Percentiles rank a stretch among this genome's conserved stretches.
Evolutionary conservation across 768 basidiomycete genomes (phyloP).

Genomic region (Suillus fuscotomentosus): DNA sequence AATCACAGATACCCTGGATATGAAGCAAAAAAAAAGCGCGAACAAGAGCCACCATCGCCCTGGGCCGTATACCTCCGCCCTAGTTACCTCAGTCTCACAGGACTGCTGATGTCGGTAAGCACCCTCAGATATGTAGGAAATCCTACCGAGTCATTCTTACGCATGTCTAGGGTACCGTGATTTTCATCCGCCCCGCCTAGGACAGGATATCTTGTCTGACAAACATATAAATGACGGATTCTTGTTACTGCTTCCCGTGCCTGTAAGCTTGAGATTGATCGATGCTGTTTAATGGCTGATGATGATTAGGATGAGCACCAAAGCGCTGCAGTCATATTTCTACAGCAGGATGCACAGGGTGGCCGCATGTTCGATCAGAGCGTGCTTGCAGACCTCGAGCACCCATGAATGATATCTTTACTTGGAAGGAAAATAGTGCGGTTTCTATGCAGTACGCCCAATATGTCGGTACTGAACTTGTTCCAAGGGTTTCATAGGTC

Average conservation of each 20-base stretch:
- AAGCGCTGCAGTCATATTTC: conserved; percentile 15
- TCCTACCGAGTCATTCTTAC: no score
- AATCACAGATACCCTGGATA: not conserved
- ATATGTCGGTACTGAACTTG: not conserved
- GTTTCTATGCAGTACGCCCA: conserved; percentile 62
- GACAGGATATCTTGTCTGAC: conserved; percentile 66
- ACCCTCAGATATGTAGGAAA: not conserved
- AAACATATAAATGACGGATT: conserved; percentile 67
- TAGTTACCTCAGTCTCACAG: conserved; percentile 73
- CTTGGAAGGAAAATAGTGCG: conserved; percentile 54
- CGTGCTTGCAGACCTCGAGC: conserved; percentile 61
- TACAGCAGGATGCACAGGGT: conserved; percentile 26
- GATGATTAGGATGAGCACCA: conserved; percentile 21
- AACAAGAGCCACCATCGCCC: conserved; percentile 33
- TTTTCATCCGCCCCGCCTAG: conserved; percentile 71
- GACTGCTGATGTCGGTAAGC: conserved; percentile 67
- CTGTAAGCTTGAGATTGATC: conserved; percentile 41
- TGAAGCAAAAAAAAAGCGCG: conserved; percentile 20
- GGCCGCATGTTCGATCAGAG: conserved; percentile 49
- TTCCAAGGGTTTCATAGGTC: conserved; percentile 29
- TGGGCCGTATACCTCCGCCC: conserved; percentile 50
- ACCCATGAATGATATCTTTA: conserved; percentile 73
- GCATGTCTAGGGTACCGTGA: conserved; percentile 61
- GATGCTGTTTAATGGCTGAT: no score
- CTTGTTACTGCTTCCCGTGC: conserved; percentile 48